Percentiles rank a stretch among this genome's conserved stretches.
Evolutionary conservation across 768 basidiomycete genomes (phyloP).

Genomic region (Lactifluus volemus): DNA sequence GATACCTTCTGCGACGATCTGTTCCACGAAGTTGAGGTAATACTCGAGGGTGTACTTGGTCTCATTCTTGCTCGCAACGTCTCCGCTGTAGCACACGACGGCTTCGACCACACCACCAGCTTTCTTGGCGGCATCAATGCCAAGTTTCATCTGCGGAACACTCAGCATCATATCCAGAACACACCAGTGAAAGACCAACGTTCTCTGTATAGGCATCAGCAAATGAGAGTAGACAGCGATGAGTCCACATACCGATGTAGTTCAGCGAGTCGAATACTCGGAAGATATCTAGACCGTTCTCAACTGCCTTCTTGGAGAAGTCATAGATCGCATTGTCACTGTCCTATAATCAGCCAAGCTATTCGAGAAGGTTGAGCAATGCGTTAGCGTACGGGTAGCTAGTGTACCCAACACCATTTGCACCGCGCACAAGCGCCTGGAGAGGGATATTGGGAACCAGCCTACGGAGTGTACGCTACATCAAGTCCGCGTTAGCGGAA

Average conservation of each 20-base stretch:
- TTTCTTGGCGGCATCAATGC: slow-evolving; percentile 99
- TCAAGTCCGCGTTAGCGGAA: slow-evolving; percentile 2
- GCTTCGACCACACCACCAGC: slow-evolving; percentile 98
- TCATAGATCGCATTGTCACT: slow-evolving; percentile 99
- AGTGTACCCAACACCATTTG: slow-evolving; percentile 98
- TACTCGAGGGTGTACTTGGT: slow-evolving; percentile 97
- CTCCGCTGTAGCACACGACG: slow-evolving; percentile 97
- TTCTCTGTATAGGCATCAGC: slow-evolving; percentile 44
- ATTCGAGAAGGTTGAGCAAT: slow-evolving; percentile 25
- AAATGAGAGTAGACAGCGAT: not conserved
- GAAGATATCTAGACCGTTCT: slow-evolving; percentile 99
- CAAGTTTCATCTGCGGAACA: slow-evolving; percentile 73
- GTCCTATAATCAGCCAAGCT: slow-evolving; percentile 13
- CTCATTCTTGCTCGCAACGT: slow-evolving; percentile 90
- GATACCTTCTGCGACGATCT: slow-evolving; percentile 90
- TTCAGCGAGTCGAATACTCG: slow-evolving; percentile 98
- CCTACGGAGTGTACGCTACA: slow-evolving; percentile 80
- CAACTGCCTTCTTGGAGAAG: slow-evolving; percentile 99
- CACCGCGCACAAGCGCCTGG: slow-evolving; percentile 96
- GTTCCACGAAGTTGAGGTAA: slow-evolving; percentile 91
- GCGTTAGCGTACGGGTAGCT: slow-evolving; percentile 90
- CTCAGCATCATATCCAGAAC: not conserved
- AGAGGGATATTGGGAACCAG: slow-evolving; percentile 98
- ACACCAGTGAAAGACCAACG: slow-evolving; percentile 32
- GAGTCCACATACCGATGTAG: slow-evolving; percentile 70